Conservation (phyloP, 1,139 yeast species). For the Meyerozyma sp. region DNA sequence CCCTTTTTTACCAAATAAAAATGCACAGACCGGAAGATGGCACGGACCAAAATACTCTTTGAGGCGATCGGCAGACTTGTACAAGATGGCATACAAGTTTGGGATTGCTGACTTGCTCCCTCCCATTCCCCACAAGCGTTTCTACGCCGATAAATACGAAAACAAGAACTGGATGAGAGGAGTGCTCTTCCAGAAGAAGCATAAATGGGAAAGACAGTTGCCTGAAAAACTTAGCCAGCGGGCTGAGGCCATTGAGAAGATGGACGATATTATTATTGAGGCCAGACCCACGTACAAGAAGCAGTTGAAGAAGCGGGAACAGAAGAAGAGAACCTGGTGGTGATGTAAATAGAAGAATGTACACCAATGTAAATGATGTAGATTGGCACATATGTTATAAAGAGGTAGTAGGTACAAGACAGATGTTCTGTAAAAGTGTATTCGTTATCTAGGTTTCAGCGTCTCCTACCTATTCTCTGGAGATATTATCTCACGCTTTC, state of each 20-base stretch:
- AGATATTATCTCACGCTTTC: too few relatives aligned
- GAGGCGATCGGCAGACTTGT: slow-evolving; percentile 81
- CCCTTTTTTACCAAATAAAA: slow-evolving; percentile 84
- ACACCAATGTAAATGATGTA: too few relatives aligned
- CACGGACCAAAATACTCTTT: slow-evolving; percentile 77
- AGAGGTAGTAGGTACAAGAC: too few relatives aligned
- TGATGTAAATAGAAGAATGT: background rate
- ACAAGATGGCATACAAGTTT: slow-evolving; percentile 74
- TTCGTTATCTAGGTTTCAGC: too few relatives aligned
- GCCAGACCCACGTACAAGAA: slow-evolving; percentile 61
- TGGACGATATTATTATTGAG: slow-evolving; percentile 66
- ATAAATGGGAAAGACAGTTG: slow-evolving; percentile 70
- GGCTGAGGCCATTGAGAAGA: slow-evolving; percentile 61
- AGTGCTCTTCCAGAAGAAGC: slow-evolving; percentile 72
- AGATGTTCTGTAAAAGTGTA: too few relatives aligned
- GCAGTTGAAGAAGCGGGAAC: slow-evolving; percentile 48
- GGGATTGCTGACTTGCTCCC: slow-evolving; percentile 83
- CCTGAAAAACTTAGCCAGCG: slow-evolving; percentile 59
- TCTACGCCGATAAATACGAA: slow-evolving; percentile 74
- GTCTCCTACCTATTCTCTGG: too few relatives aligned
- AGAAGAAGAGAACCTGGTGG: slow-evolving; percentile 45
- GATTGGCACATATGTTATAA: too few relatives aligned
- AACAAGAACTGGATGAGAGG: slow-evolving; percentile 73
- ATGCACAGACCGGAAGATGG: slow-evolving; percentile 72
- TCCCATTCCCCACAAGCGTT: slow-evolving; percentile 61